Evolutionary conservation across 352 stramenopile genomes (phyloP), one percentile per base, ranked within the genome.

Genomic region (Globisporangium camurandrum): DNA sequence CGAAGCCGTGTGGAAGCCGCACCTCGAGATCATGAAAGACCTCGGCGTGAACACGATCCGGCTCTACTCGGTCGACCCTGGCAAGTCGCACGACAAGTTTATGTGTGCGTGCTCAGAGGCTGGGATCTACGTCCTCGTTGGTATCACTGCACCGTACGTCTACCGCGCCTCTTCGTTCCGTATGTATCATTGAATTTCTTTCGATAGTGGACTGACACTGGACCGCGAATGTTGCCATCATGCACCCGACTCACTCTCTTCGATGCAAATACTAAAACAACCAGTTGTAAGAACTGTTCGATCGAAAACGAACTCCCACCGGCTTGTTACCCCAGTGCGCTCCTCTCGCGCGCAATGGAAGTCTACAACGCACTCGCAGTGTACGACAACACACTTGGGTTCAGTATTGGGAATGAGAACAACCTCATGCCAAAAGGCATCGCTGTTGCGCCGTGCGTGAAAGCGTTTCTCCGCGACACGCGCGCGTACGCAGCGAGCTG

Each of bases 91-190:
- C 54, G 77, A 86, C 69, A 80, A 86, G 46, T 88, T 88, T 62
- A 88, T 88, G 77, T 88, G 77, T 40, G 75, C 71, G 27, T 76
- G 58, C 24, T 68, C 71, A 2, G 49, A 87, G n/a, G 63, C 66
- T 1, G 76, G 75, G 5, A 91, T 91, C 54, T 91, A 91, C 61
- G 68, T 85, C 22, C 66, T 83, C 14, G 49, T 91, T 2, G 79
- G 75, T 33, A 71, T 91, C 55, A 57, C 64, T 0, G 79, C 79
- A 10, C 61, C 75, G 31, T 87, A 71, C 24, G 56, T 49, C 6
- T 37, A 3, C 8, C 4, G 23, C 8, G 19, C 23, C 19, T 36
- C 1, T 17, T 2, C n/a, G n/a, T n/a, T n/a, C n/a, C n/a, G n/a
- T 47, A 16, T 52, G 2, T 37, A 10, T 4, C 12, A 1, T 8